These are phyloP conservation scores for Fusarium sp. DNA, from an alignment of 2,329 filamentous ascomycete genomes.

Conservation along the genomic window DNA sequence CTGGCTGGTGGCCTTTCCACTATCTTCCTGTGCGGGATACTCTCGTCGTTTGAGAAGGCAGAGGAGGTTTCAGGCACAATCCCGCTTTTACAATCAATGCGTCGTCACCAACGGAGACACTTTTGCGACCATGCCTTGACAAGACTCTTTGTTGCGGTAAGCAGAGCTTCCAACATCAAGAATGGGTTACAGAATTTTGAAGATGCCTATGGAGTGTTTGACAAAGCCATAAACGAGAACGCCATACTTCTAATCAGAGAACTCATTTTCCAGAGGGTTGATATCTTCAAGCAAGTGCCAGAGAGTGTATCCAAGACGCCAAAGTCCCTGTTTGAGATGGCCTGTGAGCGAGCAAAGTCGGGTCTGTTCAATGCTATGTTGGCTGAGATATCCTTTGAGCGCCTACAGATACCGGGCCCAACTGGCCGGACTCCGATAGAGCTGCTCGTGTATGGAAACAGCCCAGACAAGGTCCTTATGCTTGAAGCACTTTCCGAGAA, in stretches of 20 bases:
- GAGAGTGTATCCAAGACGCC: not conserved
- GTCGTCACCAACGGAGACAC: not conserved
- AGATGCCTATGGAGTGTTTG: not conserved
- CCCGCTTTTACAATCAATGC: not conserved
- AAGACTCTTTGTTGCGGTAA: no score
- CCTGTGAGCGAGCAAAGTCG: not conserved
- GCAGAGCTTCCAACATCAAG: not conserved
- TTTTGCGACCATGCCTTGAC: not conserved
- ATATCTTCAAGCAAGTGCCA: not conserved
- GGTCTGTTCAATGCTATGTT: not conserved
- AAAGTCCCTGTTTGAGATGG: not conserved
- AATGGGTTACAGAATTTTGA: not conserved
- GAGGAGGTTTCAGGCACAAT: not conserved
- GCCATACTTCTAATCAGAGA: accelerated
- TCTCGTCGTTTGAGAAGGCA: not conserved
- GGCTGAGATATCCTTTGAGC: no score
- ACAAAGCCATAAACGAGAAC: accelerated
- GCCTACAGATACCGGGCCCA: accelerated
- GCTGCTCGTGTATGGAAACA: not conserved
- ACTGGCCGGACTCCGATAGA: not conserved
- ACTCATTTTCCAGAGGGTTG: not conserved
- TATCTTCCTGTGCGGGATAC: not conserved
- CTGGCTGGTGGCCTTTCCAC: not conserved
- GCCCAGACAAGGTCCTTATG: not conserved
- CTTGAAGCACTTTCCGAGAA: not conserved